phyloP scores from a whole-genome alignment of 345 rosid genomes.

The Citrus trifoliata region DNA sequence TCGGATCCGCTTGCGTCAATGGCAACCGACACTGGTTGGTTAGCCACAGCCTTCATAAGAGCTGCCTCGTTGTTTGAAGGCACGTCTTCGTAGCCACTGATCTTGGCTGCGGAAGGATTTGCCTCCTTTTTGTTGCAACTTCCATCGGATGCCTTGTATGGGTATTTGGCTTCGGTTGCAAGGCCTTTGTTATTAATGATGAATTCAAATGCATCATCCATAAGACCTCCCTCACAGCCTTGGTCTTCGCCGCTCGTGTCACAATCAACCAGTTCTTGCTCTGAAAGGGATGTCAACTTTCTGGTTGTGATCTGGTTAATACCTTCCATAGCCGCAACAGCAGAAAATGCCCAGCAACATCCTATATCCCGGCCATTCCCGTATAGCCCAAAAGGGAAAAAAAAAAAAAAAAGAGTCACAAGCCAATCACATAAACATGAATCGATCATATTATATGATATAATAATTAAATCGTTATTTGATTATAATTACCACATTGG shows the following conservation, averaged over 20 bases:
- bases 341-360: conserved; percentile 26
- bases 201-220: conserved; percentile 35
- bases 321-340: conserved; percentile 20
- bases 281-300: conserved; percentile 20
- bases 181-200: conserved; percentile 25
- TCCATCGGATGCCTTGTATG: conserved; percentile 15
- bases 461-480: too few species aligned
- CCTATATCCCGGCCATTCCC: not conserved
- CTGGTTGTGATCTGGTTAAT: conserved; percentile 5
- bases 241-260: conserved; percentile 18
- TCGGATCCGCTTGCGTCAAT: conserved; percentile 16
- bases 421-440: not conserved
- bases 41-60: conserved; percentile 22
- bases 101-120: conserved; percentile 3
- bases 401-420: not conserved
- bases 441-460: not conserved
- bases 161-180: conserved; percentile 26
- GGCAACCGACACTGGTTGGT: conserved; percentile 20
- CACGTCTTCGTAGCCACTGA: conserved; percentile 21
- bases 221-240: conserved; percentile 32
- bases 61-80: conserved; percentile 17
- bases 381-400: not conserved
- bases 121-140: conserved; percentile 17
- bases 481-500: conserved; percentile 24
- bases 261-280: conserved; percentile 36